Conservation (phyloP, 2,329 filamentous ascomycete genomes). For the Graphilbum sp. region DNA sequence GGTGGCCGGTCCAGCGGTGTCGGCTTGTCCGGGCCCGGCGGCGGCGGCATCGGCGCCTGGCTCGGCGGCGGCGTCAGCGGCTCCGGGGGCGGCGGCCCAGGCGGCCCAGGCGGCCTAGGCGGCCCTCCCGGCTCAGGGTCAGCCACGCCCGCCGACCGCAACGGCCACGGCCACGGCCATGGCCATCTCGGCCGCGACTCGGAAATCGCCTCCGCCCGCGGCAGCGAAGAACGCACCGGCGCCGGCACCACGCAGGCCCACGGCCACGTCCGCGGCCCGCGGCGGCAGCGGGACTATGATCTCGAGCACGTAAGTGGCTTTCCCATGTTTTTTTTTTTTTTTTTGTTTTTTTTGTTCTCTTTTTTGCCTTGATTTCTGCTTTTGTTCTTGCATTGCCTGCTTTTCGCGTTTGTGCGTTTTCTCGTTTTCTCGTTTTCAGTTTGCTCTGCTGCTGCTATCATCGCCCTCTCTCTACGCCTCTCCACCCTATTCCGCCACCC, state of each 20-base stretch:
- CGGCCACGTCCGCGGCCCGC: conserved; percentile 52
- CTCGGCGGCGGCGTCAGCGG: neutral
- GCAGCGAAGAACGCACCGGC: conserved; percentile 62
- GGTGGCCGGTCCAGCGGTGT: conserved; percentile 1
- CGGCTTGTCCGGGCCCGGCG: conserved; percentile 2
- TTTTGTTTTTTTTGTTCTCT: conserved; percentile 2
- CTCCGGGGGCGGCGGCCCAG: too few species aligned
- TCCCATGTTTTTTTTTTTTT: neutral
- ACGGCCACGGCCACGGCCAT: neutral
- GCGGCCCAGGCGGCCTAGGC: neutral
- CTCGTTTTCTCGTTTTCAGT: neutral
- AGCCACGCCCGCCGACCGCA: neutral
- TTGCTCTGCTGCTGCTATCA: neutral
- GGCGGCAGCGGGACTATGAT: conserved; percentile 65
- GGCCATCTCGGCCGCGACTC: conserved; percentile 14
- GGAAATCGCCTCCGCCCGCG: conserved; percentile 48
- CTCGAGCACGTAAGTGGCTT: conserved; percentile 56
- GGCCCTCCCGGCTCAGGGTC: neutral
- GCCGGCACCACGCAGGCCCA: conserved; percentile 42
- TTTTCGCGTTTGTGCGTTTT: neutral
- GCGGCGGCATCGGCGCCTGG: neutral
- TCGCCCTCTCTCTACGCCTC: too few species aligned
- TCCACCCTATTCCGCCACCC: too few species aligned
- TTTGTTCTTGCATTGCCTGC: neutral
- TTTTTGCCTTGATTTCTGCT: neutral